phyloP scores from a whole-genome alignment of 2,329 filamentous ascomycete species.

The Penicillium brasilianum region DNA sequence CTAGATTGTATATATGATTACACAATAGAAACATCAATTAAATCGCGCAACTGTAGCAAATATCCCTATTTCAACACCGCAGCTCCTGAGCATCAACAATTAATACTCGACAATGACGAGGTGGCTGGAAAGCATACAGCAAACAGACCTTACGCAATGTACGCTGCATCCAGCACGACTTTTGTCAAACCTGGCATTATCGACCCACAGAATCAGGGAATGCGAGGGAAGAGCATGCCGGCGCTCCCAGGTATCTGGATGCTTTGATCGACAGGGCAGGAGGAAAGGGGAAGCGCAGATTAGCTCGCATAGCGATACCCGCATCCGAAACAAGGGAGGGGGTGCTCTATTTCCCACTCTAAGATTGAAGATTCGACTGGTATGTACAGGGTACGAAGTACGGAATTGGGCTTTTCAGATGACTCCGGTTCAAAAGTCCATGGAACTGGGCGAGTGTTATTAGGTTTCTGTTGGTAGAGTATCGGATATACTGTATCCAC shows the following conservation, averaged over 20 bases:
- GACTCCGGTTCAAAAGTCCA: not conserved
- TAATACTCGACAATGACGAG: slow-evolving; percentile 12
- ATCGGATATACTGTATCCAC: not conserved
- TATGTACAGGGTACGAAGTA: not conserved
- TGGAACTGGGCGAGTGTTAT: not conserved
- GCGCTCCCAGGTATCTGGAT: slow-evolving; percentile 28
- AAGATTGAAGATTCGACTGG: not conserved
- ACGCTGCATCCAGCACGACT: slow-evolving; percentile 1
- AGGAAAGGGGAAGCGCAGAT: slow-evolving; percentile 21
- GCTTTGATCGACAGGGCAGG: slow-evolving; percentile 27
- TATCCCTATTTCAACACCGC: not conserved
- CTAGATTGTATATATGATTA: not conserved
- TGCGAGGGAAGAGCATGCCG: slow-evolving; percentile 24
- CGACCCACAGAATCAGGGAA: slow-evolving; percentile 23
- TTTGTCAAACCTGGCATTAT: slow-evolving; percentile 10
- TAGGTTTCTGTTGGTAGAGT: not conserved
- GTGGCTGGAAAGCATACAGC: slow-evolving; percentile 11
- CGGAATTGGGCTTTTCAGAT: not conserved
- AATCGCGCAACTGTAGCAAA: not conserved
- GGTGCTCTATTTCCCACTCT: not conserved
- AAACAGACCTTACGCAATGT: slow-evolving; percentile 11
- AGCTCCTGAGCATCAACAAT: not conserved
- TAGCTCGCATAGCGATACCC: slow-evolving; percentile 24
- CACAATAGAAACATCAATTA: not conserved
- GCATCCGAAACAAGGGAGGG: slow-evolving; percentile 28